Evolutionary conservation across 75 land plant species (phyloP).

Genomic region (Pinus albicaulis): DNA sequence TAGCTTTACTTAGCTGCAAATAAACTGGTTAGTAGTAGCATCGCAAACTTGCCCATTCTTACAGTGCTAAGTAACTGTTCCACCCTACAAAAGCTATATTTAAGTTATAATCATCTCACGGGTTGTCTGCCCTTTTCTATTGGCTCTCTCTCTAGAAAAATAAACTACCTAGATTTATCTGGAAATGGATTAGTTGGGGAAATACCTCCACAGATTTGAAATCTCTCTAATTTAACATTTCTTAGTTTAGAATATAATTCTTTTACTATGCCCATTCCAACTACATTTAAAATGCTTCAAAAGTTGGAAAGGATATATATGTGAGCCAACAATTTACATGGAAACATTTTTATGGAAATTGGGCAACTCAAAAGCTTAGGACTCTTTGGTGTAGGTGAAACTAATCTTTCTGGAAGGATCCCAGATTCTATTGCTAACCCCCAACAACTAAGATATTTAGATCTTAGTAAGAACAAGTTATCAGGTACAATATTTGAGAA

Average conservation of each 20-base stretch:
- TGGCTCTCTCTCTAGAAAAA: not conserved
- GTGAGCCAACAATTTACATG: conserved; percentile 14
- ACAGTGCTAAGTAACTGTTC: not conserved
- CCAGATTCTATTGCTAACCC: not conserved
- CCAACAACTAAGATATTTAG: not conserved
- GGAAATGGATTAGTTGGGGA: not conserved
- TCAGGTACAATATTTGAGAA: not conserved
- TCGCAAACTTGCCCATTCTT: not conserved
- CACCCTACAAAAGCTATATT: not conserved
- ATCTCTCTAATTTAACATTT: not conserved
- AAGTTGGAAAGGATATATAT: conserved; percentile 15
- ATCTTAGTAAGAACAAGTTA: not conserved
- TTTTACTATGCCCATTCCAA: conserved; percentile 17
- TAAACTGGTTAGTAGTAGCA: not conserved
- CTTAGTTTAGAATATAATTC: conserved; percentile 17
- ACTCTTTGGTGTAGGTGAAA: too few relatives aligned
- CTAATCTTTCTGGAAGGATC: conserved; percentile 6
- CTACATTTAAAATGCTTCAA: conserved; percentile 1
- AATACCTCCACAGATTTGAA: not conserved
- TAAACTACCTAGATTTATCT: not conserved
- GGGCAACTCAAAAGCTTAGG: not conserved
- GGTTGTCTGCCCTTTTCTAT: not conserved
- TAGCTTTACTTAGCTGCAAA: not conserved
- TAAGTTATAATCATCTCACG: conserved; percentile 4
- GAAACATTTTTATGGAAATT: conserved; percentile 14